Evolutionary conservation across 371 early-diverging fungal genomes (phyloP).

Genomic region (Syncephalis plumigaleata): DNA sequence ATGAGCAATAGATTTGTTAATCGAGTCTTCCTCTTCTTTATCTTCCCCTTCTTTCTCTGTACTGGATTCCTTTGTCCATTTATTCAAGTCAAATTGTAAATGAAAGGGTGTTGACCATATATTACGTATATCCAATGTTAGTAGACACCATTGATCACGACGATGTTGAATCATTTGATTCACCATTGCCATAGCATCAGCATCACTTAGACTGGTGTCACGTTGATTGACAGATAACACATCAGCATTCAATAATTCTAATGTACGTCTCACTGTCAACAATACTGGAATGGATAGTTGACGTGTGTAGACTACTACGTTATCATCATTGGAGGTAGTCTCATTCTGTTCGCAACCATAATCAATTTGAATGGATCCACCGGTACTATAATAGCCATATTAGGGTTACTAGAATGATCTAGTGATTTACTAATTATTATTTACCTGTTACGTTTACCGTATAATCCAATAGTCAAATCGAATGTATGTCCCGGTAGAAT

Average conservation of each 20-base stretch:
- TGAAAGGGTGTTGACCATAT: slow-evolving; percentile 33
- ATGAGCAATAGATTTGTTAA: slow-evolving; percentile 8
- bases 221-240: slow-evolving; percentile 18
- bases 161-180: slow-evolving; percentile 11
- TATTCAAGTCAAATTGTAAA: too few species aligned
- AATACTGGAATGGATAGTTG: slow-evolving; percentile 49
- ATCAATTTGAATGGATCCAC: slow-evolving; percentile 54
- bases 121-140: slow-evolving; percentile 66
- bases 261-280: slow-evolving; percentile 45
- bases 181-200: slow-evolving; percentile 14
- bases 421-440: slow-evolving; percentile 2
- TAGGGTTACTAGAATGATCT: background rate
- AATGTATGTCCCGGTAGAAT: slow-evolving; percentile 34
- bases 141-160: slow-evolving; percentile 38
- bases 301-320: slow-evolving; percentile 38
- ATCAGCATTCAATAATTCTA: slow-evolving; percentile 47
- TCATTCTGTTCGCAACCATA: slow-evolving; percentile 38
- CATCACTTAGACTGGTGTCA: slow-evolving; percentile 11
- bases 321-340: slow-evolving; percentile 7
- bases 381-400: slow-evolving; percentile 20
- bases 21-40: too few species aligned
- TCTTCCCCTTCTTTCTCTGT: too few species aligned
- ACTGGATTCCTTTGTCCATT: too few species aligned
- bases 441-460: slow-evolving; percentile 60
- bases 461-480: slow-evolving; percentile 43